Evolutionary conservation across 306 rosid species (phyloP).

Genomic region (Sicyos edulis): DNA sequence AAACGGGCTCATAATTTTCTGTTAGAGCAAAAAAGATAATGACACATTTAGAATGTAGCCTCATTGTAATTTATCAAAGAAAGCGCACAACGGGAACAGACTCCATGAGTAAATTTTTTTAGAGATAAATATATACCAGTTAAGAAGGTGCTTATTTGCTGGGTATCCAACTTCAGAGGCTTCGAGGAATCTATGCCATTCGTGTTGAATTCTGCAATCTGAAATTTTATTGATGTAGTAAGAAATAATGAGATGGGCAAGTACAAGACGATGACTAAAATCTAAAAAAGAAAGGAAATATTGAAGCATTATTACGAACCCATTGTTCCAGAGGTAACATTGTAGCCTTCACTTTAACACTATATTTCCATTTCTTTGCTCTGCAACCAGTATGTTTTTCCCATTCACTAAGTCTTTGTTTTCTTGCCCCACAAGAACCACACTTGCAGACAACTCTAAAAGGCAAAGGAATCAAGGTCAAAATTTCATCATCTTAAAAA

Average conservation of each 20-base stretch:
- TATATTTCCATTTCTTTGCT: constrained; percentile 95
- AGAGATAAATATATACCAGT: constrained; percentile 43
- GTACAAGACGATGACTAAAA: constrained; percentile 12
- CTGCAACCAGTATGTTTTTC: constrained; percentile 90
- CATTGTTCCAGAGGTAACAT: constrained; percentile 87
- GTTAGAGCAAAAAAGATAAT: constrained; percentile 37
- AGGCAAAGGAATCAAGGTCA: constrained; percentile 20
- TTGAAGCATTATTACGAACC: constrained; percentile 42
- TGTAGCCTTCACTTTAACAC: constrained; percentile 84
- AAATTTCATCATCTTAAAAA: constrained; percentile 7
- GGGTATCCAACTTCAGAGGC: constrained; percentile 49
- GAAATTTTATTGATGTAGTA: constrained; percentile 31
- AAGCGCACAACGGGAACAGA: constrained; percentile 18
- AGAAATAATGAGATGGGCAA: constrained; percentile 13
- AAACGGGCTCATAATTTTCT: constrained; percentile 80
- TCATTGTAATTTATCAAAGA: constrained; percentile 21
- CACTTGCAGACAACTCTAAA: constrained; percentile 75
- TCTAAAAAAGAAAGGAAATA: background rate
- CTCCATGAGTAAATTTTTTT: constrained; percentile 10
- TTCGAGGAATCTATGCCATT: constrained; percentile 40
- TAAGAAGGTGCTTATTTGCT: constrained; percentile 59
- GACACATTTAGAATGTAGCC: constrained; percentile 17
- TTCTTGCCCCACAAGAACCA: constrained; percentile 67
- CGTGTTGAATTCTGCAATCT: constrained; percentile 59
- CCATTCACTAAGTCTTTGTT: constrained; percentile 89